Evolutionary conservation across 2,329 filamentous ascomycete species (phyloP).

Genomic region (Aurifilum marmelostoma): DNA sequence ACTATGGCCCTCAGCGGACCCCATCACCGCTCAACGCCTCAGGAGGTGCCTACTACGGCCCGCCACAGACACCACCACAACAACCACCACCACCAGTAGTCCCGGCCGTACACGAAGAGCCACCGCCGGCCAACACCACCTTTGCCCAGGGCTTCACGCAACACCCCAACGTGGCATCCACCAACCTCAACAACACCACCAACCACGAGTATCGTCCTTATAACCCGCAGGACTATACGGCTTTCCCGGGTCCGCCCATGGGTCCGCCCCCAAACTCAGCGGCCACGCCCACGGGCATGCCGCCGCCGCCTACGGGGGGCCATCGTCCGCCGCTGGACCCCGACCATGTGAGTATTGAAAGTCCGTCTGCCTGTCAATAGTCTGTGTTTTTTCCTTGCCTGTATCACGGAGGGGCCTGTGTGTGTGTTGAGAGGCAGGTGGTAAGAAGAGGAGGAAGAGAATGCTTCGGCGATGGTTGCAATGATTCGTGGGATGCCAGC

Average conservation of each 20-base stretch:
- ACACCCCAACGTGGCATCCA: conserved; percentile 42
- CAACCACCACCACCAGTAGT: neutral
- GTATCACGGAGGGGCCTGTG: neutral
- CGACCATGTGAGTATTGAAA: conserved; percentile 29
- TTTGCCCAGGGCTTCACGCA: conserved; percentile 40
- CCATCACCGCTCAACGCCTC: conserved; percentile 55
- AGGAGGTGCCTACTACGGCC: conserved; percentile 54
- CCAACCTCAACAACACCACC: no score
- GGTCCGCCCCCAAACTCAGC: conserved; percentile 36
- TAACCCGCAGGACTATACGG: conserved; percentile 46
- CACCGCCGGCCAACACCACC: conserved; percentile 18
- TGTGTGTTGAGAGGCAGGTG: no score
- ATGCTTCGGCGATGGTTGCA: neutral
- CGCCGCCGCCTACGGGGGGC: conserved; percentile 32
- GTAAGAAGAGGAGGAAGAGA: neutral
- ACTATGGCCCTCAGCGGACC: conserved; percentile 38
- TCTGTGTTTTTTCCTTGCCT: conserved; percentile 11
- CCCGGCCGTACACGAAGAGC: conserved; percentile 14
- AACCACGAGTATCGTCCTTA: conserved; percentile 45
- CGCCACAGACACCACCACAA: conserved; percentile 28
- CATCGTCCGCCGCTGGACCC: conserved; percentile 26
- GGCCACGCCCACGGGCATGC: conserved; percentile 31
- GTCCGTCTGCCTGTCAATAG: conserved; percentile 21
- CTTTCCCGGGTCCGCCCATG: conserved; percentile 46
- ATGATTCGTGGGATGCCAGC: no score